A percentile compares a stretch with the other conserved stretches of the same genome.
phyloP scores from a whole-genome alignment of 306 rosid species.

The Trifolium dubium region DNA sequence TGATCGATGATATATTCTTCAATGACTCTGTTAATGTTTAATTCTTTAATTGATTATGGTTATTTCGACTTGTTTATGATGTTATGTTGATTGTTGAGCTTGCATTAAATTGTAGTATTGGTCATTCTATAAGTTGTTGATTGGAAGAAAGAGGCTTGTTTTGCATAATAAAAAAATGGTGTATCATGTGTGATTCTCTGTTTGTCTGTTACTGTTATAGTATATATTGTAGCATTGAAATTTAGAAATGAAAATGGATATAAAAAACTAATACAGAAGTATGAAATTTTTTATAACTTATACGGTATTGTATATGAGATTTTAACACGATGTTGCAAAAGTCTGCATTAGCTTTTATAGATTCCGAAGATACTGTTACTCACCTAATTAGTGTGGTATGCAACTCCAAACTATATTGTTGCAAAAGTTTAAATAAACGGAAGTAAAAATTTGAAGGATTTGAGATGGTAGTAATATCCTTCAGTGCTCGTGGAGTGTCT shows the following conservation, averaged over 20 bases:
- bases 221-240: background rate
- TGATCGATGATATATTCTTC: background rate
- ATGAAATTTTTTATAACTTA: background rate
- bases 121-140: background rate
- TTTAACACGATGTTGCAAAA: background rate
- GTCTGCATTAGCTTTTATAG: background rate
- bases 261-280: background rate
- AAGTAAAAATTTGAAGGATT: background rate
- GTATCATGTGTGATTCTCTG: background rate
- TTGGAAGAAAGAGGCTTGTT: background rate
- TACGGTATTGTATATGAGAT: background rate
- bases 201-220: background rate
- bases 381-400: background rate
- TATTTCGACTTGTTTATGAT: slow-evolving; percentile 21
- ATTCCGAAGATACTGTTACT: too few relatives aligned
- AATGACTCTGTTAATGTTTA: background rate
- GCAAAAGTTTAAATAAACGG: background rate
- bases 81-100: background rate
- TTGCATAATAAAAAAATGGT: too few relatives aligned
- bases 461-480: background rate
- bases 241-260: background rate
- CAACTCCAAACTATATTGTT: background rate
- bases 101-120: background rate
- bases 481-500: background rate
- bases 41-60: background rate